A percentile compares a stretch with the other conserved stretches of the same genome.
These are phyloP conservation scores for Diplosphaera chodatii DNA, from an alignment of 139 green algal species.

Conservation along the genomic window DNA sequence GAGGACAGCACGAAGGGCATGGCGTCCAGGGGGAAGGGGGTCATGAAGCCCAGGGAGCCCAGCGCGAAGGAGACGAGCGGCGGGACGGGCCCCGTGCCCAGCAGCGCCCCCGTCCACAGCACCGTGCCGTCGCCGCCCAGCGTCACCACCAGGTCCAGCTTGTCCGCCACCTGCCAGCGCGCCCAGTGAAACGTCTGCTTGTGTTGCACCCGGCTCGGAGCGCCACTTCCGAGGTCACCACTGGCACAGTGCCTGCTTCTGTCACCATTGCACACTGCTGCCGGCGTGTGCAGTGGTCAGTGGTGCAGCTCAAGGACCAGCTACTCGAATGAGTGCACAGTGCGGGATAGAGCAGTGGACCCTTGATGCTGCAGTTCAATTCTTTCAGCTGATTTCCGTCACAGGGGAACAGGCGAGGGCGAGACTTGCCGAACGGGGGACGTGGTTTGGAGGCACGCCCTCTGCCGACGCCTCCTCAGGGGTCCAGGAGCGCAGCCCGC, in stretches of 20 bases:
- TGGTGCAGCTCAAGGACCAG: no score
- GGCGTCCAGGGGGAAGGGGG: conserved; percentile 51
- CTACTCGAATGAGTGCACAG: no score
- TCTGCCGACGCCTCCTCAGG: conserved; percentile 1
- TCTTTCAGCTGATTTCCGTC: no score
- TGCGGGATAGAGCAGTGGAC: no score
- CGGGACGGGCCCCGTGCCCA: conserved; percentile 65
- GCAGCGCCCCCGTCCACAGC: conserved; percentile 81
- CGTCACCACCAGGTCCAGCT: conserved; percentile 75
- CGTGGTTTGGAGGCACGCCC: neutral
- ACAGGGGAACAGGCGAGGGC: no score
- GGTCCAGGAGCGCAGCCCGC: conserved; percentile 6
- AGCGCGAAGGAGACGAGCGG: conserved; percentile 82
- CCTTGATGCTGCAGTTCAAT: no score
- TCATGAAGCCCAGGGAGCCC: conserved; percentile 90
- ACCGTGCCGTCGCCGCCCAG: conserved; percentile 89
- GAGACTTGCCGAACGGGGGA: neutral
- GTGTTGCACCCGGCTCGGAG: no score
- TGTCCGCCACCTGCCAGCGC: conserved; percentile 36
- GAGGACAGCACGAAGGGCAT: conserved; percentile 37
- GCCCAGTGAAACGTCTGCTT: no score
- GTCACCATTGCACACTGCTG: no score
- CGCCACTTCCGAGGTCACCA: no score
- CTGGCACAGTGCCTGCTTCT: no score
- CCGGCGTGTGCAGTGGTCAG: no score